A percentile compares a stretch with the other conserved stretches of the same genome.
Conservation (phyloP, 2,329 filamentous ascomycete genomes). For the Curvularia eragrostidis region DNA sequence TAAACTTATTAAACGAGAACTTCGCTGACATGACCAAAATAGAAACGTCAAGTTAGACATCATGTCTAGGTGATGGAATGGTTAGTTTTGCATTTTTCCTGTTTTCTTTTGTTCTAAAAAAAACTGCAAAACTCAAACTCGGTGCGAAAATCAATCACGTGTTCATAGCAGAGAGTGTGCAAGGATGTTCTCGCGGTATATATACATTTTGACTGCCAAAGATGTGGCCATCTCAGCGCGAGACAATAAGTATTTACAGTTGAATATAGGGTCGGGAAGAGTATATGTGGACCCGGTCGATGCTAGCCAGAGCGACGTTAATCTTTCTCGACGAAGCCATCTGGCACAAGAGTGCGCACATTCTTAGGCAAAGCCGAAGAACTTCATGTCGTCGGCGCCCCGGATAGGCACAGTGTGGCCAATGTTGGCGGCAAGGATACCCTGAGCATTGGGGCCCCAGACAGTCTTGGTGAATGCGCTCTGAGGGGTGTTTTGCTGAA, state of each 20-base stretch:
- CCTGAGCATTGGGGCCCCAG: constrained; percentile 43
- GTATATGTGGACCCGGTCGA: not conserved
- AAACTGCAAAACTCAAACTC: no score
- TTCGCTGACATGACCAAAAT: not conserved
- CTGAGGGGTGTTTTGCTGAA: constrained; percentile 38
- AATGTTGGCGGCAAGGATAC: constrained; percentile 45
- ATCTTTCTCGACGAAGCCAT: not conserved
- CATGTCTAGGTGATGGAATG: no score
- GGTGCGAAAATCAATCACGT: not conserved
- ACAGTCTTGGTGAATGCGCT: constrained; percentile 42
- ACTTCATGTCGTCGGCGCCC: constrained; percentile 46
- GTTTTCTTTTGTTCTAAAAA: no score
- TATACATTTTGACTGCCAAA: not conserved
- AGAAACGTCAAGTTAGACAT: no score
- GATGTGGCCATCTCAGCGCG: not conserved
- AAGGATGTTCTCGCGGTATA: not conserved
- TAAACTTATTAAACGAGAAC: constrained; percentile 15
- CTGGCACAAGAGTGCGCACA: not conserved
- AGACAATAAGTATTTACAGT: not conserved
- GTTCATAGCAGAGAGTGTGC: not conserved
- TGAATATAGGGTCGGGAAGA: not conserved
- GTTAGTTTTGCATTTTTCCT: no score
- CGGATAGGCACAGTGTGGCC: constrained; percentile 47
- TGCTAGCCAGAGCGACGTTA: not conserved
- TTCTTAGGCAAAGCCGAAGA: constrained; percentile 38